Base-by-base conservation (phyloP, 2,329 filamentous ascomycete species). In the Fusarium sp. region DNA sequence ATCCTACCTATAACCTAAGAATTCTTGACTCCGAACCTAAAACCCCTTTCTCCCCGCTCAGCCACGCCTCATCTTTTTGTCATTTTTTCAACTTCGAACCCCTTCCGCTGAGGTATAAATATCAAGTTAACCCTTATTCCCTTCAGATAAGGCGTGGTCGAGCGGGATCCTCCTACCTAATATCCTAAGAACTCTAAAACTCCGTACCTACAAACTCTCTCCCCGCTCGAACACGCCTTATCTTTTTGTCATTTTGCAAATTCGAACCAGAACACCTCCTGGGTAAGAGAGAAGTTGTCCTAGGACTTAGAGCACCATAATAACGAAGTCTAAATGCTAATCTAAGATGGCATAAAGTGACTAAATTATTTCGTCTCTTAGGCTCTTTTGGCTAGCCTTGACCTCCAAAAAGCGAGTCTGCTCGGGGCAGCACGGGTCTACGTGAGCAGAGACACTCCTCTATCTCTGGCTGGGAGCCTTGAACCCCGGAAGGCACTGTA, bases 391-490 rank as follows among this genome's bases (percentile, higher is more conserved):
- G 77, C 81, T 56, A 83, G 82, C 62, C 75, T 78, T 22, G 79
- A 78, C 43, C 79, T 82, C 22, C 82, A 84, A 49, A 84, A 83
- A 55, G 74, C 81, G 25, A 81, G 78, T 45, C 78, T 83, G 6
- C 66, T 77, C 14, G 83, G 84, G 54, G 84, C 84, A 3, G 83
- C 83, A 2, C 81, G 83, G 25, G 75, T 86, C 60, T 86, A 86
- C 68, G 78, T 86, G 70, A 84, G 81, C 77, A 84, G 82, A 59
- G 83, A 85, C 27, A 78, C 82, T 3, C 79, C 85, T 46, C 80
- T 85, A n/a, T 80, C 83, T 7, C 73, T 86, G 2, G 84, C 80
- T 1, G 82, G 82, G 1, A 78, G 75, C 24, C 76, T 83, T 83
- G 12, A 83, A 86, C 43, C 81, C 79, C 38, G 83, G 83, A 18